Evolutionary conservation across 2,329 filamentous ascomycete species (phyloP).

Genomic region (Alternaria sp.): DNA sequence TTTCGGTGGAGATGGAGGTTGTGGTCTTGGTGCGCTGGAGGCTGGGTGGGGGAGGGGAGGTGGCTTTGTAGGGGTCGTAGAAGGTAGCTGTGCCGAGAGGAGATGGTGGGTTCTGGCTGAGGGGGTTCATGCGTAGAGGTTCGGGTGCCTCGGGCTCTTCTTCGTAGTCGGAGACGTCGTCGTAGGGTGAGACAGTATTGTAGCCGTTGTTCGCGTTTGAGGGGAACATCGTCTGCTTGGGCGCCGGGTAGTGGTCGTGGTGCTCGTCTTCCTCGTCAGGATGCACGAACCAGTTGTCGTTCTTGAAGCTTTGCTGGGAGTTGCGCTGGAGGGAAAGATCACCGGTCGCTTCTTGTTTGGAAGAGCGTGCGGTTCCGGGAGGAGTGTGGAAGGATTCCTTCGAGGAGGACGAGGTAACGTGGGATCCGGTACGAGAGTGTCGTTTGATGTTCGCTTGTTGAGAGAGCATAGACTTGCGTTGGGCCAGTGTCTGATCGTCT

Average conservation of each 20-base stretch:
- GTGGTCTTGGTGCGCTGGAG: conserved; percentile 34
- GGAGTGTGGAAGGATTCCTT: conserved; percentile 43
- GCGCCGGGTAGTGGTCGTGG: conserved; percentile 18
- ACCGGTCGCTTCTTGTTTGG: conserved; percentile 17
- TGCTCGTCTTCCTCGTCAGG: conserved; percentile 27
- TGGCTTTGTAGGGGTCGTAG: conserved; percentile 19
- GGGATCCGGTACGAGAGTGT: conserved; percentile 35
- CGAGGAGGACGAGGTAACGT: conserved; percentile 35
- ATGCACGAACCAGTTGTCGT: conserved; percentile 57
- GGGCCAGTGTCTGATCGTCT: conserved; percentile 40
- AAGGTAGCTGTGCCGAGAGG: conserved; percentile 35
- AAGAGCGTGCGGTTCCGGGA: conserved; percentile 21
- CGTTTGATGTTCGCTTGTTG: conserved; percentile 45
- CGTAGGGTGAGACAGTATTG: conserved; percentile 34
- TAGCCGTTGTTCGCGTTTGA: conserved; percentile 38
- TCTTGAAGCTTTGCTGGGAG: conserved; percentile 46
- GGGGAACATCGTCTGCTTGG: conserved; percentile 33
- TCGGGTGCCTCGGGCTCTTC: conserved; percentile 43
- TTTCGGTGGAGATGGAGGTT: conserved; percentile 36
- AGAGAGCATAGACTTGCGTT: conserved; percentile 43
- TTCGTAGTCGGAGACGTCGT: conserved; percentile 39
- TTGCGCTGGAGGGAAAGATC: conserved; percentile 39
- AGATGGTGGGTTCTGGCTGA: conserved; percentile 56
- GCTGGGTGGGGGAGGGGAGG: conserved; percentile 9
- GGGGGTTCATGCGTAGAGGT: conserved; percentile 57